A percentile compares a stretch with the other conserved stretches of the same genome.
Conservation (phyloP, 257 asterid genomes). For the Salvia hispanica region DNA sequence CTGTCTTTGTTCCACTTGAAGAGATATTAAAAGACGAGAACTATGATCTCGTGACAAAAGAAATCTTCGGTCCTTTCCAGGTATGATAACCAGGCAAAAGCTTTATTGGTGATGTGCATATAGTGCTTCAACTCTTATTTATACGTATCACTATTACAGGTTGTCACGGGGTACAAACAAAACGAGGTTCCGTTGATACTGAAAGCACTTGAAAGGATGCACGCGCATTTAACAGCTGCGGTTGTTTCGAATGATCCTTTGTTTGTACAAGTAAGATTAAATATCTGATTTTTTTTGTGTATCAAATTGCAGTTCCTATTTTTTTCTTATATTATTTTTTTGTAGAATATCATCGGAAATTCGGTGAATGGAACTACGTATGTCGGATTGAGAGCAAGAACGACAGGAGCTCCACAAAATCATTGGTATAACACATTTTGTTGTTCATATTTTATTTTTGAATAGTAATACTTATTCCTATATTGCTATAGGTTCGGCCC, state of each 20-base stretch:
- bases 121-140: no score
- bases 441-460: not conserved
- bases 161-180: conserved; percentile 78
- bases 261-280: conserved; percentile 66
- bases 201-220: conserved; percentile 77
- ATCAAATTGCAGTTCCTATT: not conserved
- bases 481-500: conserved; percentile 75
- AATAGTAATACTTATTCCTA: not conserved
- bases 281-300: not conserved
- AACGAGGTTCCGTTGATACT: conserved; percentile 65
- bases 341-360: conserved; percentile 79
- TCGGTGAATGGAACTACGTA: conserved; percentile 96
- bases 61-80: conserved; percentile 96
- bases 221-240: conserved; percentile 96
- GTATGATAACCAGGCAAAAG: conserved; percentile 34
- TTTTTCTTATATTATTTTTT: not conserved
- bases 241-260: conserved; percentile 85
- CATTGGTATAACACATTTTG: conserved; percentile 54
- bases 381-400: conserved; percentile 88
- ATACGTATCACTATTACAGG: not conserved
- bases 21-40: conserved; percentile 72
- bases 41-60: conserved; percentile 75
- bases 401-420: conserved; percentile 94
- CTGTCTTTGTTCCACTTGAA: conserved; percentile 81
- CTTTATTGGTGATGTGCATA: no score